Conservation (phyloP, 148 eudicot genomes). For the Rhododendron ovatum region DNA sequence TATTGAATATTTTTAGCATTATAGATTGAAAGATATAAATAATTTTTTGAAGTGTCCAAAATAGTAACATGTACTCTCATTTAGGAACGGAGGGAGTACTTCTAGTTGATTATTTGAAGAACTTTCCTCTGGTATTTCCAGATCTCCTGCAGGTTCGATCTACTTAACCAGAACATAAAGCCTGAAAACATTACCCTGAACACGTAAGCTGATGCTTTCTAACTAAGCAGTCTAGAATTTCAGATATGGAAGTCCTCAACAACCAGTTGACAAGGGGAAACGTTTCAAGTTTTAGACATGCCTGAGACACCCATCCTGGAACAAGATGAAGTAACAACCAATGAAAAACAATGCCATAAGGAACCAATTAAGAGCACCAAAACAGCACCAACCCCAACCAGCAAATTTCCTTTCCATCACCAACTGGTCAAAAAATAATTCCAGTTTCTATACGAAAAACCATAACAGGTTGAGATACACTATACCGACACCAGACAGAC, state of each 20-base stretch:
- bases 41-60: too few relatives aligned
- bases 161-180: not conserved
- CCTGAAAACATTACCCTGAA: not conserved
- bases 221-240: not conserved
- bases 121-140: not conserved
- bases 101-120: not conserved
- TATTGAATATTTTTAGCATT: too few relatives aligned
- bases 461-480: not conserved
- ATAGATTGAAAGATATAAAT: too few relatives aligned
- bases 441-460: not conserved
- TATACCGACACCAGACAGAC: not conserved
- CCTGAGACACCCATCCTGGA: not conserved
- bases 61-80: too few relatives aligned
- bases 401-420: not conserved
- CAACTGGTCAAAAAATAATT: not conserved
- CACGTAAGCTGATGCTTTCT: not conserved
- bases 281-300: not conserved
- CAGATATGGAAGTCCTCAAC: not conserved
- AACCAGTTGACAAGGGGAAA: not conserved
- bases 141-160: not conserved
- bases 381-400: not conserved
- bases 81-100: too few relatives aligned
- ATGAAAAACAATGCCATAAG: not conserved
- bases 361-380: not conserved
- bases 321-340: not conserved